Conservation (phyloP, 257 asterid species). For the Eustoma russellianum region DNA sequence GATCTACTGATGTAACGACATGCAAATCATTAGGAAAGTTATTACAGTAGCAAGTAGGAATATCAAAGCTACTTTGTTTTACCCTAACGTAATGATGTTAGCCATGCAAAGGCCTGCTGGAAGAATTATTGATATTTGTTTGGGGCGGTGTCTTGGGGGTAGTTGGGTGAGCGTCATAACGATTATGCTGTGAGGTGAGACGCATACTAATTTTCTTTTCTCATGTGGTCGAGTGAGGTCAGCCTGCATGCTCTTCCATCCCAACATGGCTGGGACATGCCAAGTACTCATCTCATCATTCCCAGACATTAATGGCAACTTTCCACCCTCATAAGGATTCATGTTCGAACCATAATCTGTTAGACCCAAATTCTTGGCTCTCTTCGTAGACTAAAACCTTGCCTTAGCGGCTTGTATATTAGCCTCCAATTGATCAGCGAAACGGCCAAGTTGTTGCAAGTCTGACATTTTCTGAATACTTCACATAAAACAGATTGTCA, state of each 20-base stretch:
- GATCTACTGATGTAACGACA: no score
- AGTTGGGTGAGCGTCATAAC: no score
- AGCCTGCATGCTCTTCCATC: not conserved
- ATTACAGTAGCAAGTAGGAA: no score
- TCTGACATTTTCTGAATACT: conserved; percentile 77
- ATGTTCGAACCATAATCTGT: not conserved
- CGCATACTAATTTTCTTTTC: no score
- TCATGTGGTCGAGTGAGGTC: not conserved
- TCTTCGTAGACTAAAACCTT: conserved; percentile 1
- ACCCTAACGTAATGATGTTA: no score
- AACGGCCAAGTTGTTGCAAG: not conserved
- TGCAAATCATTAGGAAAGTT: no score
- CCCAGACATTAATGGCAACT: not conserved
- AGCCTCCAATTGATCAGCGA: not conserved
- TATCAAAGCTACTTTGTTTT: no score
- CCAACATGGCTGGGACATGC: not conserved
- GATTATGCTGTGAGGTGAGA: no score
- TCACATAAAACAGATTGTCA: conserved; percentile 17
- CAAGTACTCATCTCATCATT: not conserved
- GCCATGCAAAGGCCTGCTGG: no score
- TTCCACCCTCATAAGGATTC: not conserved
- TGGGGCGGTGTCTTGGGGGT: no score
- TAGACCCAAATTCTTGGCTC: not conserved
- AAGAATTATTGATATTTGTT: no score
- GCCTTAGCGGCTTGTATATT: conserved; percentile 1